Evolutionary conservation across 768 basidiomycete species (phyloP).

Genomic region (Mycena venus): DNA sequence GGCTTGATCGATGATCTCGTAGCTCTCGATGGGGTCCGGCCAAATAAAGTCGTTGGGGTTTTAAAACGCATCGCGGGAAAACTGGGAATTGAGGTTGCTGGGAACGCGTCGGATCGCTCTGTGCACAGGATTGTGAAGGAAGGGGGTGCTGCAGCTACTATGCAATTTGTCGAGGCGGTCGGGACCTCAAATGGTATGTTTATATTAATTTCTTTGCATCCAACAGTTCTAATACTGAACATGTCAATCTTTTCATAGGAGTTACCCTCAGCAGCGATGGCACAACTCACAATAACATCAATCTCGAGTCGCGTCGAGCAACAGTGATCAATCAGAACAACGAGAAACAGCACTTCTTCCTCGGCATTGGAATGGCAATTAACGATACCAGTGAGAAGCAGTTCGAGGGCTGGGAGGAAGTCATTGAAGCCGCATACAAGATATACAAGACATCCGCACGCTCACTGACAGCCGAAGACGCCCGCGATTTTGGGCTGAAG

Average conservation of each 20-base stretch:
- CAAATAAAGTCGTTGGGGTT: background rate
- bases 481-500: constrained; percentile 16
- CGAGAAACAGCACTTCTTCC: too few species aligned
- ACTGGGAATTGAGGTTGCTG: background rate
- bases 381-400: constrained; percentile 41
- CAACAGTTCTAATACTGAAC: too few species aligned
- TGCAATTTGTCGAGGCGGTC: constrained; percentile 13
- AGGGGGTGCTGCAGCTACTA: background rate
- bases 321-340: too few species aligned
- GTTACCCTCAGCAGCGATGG: constrained; percentile 34
- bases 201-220: too few species aligned
- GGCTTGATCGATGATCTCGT: constrained; percentile 20
- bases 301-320: constrained; percentile 33
- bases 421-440: constrained; percentile 9
- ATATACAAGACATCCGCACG: background rate
- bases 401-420: constrained; percentile 32
- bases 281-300: constrained; percentile 34
- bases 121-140: constrained; percentile 9
- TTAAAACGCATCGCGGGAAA: constrained; percentile 1
- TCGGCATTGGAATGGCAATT: constrained; percentile 8
- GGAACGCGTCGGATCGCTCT: background rate
- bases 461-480: background rate
- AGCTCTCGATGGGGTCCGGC: constrained; percentile 11
- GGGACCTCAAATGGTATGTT: constrained; percentile 2
- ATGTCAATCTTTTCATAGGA: background rate